Percentiles rank a stretch among this genome's conserved stretches.
Conservation (phyloP, 106 monocot species). For the Amphibolis antarctica region DNA sequence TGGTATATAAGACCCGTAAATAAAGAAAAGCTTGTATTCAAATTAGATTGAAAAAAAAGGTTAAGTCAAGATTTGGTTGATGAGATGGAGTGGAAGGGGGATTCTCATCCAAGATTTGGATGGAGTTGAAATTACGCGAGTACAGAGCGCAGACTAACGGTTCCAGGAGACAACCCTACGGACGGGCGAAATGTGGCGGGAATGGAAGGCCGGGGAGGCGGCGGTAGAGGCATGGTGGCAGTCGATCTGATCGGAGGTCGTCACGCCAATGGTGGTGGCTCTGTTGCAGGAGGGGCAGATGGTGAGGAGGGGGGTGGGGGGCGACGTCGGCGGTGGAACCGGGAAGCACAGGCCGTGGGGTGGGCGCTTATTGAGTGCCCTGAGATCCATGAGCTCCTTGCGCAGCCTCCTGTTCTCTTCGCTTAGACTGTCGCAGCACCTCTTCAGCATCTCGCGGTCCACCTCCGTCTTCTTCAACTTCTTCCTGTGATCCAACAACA, state of each 20-base stretch:
- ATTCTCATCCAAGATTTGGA: too few relatives aligned
- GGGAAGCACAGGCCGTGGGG: not conserved
- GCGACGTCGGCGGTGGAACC: not conserved
- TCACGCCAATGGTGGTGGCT: not conserved
- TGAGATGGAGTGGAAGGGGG: too few relatives aligned
- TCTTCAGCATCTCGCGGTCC: slow-evolving; percentile 44
- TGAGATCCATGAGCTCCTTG: slow-evolving; percentile 53
- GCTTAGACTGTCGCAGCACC: slow-evolving; percentile 45
- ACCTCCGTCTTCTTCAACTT: slow-evolving; percentile 63
- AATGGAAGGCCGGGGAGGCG: not conserved
- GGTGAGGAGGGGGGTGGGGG: not conserved
- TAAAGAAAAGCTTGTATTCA: too few relatives aligned
- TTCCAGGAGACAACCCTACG: not conserved
- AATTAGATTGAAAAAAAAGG: too few relatives aligned
- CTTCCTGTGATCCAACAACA: slow-evolving; percentile 30
- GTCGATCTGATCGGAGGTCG: not conserved
- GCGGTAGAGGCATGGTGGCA: not conserved
- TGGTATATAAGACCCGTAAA: too few relatives aligned
- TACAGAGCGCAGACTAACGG: not conserved
- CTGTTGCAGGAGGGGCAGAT: not conserved
- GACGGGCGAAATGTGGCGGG: not conserved
- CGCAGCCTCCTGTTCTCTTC: slow-evolving; percentile 56
- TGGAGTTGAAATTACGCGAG: too few relatives aligned
- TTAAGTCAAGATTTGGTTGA: too few relatives aligned
- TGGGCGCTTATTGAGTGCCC: slow-evolving; percentile 34